Base-by-base conservation (phyloP, 2,329 filamentous ascomycete genomes). In the Neofusicoccum sp. region DNA sequence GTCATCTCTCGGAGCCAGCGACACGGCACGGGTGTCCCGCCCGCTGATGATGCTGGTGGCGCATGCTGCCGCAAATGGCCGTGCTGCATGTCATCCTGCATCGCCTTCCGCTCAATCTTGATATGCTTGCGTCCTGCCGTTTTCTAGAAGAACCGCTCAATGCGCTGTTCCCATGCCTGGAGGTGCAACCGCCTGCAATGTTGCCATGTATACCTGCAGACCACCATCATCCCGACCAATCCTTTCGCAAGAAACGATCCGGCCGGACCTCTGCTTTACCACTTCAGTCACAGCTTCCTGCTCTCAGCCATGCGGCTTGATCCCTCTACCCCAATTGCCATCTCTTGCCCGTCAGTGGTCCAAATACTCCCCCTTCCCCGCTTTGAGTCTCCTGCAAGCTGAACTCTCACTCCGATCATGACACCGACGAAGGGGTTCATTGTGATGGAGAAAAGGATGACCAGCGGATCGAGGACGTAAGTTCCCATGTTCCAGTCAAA, bases 401-500 rank as follows among this genome's bases (percentile, higher is more conserved):
- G 68, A 12, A 70, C 69, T 1, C 69, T 69, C 14, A 76, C 67
- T 6, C 73, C 66, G 1, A 76, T 65, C n/a, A 76, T 74, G 4
- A 74, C 41, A 5, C 71, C 50, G n/a, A 76, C 71, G 50, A 76
- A 70, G 2, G 75, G 65, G 0, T 71, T 74, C 47, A 76, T 75
- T 22, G 73, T 50, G 43, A 72, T 67, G 9, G 73, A 56, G 56
- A 73, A 70, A 11, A 66, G 67, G n/a, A 74, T 73, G 16, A 71
- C 67, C 4, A 76, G 68, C 9, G 76, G 64, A 1, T 74, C 73
- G 50, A 71, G 66, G n/a, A 72, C 67, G 63, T 76, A 74, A 6
- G 66, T 60, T 8, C 72, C 71, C 6, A 62, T 67, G 6, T 88
- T 89, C 89, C 89, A 92, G 78, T 92, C 89, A 70, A 92, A 91